A percentile compares a stretch with the other conserved stretches of the same genome.
Conservation (phyloP, 352 stramenopile genomes). For the Pythium sp. region DNA sequence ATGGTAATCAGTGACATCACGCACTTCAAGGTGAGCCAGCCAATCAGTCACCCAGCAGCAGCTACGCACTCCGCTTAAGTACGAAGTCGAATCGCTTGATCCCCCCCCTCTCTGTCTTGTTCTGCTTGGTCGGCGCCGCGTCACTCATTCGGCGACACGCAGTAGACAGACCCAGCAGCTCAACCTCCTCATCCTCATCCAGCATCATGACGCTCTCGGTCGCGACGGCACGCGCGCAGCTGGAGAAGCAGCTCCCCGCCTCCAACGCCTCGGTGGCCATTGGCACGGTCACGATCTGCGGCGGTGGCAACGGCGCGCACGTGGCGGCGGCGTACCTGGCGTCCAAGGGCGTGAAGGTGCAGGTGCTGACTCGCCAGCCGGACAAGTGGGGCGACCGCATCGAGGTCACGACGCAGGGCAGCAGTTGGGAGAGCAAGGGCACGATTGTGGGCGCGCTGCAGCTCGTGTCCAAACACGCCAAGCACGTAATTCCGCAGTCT, state of each 20-base stretch:
- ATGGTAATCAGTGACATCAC: neutral
- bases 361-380: slow-evolving; percentile 81
- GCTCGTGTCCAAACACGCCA: slow-evolving; percentile 79
- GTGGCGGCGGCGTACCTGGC: slow-evolving; percentile 88
- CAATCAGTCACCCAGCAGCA: neutral
- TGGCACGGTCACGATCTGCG: slow-evolving; percentile 88
- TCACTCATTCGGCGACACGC: slow-evolving; percentile 3
- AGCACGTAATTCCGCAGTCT: slow-evolving; percentile 82
- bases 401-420: slow-evolving; percentile 78
- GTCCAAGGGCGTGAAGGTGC: slow-evolving; percentile 77
- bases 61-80: neutral
- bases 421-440: slow-evolving; percentile 84
- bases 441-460: slow-evolving; percentile 66
- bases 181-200: neutral
- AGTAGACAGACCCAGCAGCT: neutral
- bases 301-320: slow-evolving; percentile 90
- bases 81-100: neutral
- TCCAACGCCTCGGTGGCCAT: slow-evolving; percentile 19
- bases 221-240: slow-evolving; percentile 61
- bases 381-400: slow-evolving; percentile 77
- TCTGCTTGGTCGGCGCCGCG: neutral
- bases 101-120: neutral
- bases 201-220: slow-evolving; percentile 72
- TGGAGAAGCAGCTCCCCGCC: slow-evolving; percentile 49
- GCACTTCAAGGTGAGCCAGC: neutral